Base-by-base conservation (phyloP, 2,329 filamentous ascomycete species). In the Acephala macrosclerotiorum region DNA sequence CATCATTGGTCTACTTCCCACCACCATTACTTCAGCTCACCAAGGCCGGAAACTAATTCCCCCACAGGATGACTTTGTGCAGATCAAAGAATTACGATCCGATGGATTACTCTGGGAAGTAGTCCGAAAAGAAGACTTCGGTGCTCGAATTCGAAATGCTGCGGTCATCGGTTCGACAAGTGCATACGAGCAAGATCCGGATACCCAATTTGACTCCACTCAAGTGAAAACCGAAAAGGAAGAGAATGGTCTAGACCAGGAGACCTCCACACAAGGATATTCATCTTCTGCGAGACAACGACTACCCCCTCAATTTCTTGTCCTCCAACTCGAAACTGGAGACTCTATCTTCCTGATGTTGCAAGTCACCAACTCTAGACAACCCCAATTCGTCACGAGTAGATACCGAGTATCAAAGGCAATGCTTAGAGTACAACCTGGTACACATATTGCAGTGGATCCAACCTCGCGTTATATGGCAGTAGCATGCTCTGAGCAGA, bases 321-420 rank as follows among this genome's bases (percentile, higher is more conserved):
- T 96, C 3, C 80, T 98, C 18, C 88, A 92, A 25, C 84, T 97
- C 9, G 89, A 92, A 69, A 87, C 86, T 18, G 89, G 89, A 42
- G 88, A 92, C 65, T 81, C 93, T 59, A 83, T 95, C 26, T 97
- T 97, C 71, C 79, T 97, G 26, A 95, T 91, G 76, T 83, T 93
- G 56, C 80, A 78, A 1, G 77, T 82, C 65, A 83, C 83, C 6
- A 76, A 76, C 7, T 79, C 85, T 47, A 83, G 70, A 22, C 58
- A 55, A 14, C 66, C 73, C 40, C 64, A 69, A 49, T 72, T 76
- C 38, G 51, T 89, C 61, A 83, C 86, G 3, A 83, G 91, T 26
- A 87, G 88, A n/a, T 82, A 81, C 35, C 85, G 85, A 72, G 78
- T 81, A 61, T 80, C 82, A 64, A 79, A 83, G 76, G 76, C 84